Evolutionary conservation across 345 rosid genomes (phyloP).

Genomic region (Iberis pinnata): DNA sequence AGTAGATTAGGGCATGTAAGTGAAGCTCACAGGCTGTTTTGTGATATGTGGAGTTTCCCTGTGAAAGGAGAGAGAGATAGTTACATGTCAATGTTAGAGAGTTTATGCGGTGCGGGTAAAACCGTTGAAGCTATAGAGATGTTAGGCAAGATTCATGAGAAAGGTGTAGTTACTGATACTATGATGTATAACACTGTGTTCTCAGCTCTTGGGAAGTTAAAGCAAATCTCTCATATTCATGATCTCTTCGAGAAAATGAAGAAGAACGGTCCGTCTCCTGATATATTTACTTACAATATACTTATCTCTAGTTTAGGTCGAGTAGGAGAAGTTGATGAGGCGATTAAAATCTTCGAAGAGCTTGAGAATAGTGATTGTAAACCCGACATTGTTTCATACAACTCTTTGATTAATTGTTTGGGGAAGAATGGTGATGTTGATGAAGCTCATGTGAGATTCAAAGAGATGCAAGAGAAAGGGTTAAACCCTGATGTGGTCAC

Average conservation of each 20-base stretch:
- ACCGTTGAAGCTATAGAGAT: constrained; percentile 74
- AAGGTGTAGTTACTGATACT: constrained; percentile 56
- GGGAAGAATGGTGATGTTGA: constrained; percentile 91
- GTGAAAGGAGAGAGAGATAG: constrained; percentile 74
- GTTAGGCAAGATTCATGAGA: constrained; percentile 58
- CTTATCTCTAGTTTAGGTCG: constrained; percentile 77
- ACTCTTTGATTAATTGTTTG: constrained; percentile 78
- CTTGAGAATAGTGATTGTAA: constrained; percentile 60
- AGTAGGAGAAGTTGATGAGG: constrained; percentile 60
- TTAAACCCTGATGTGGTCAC: constrained; percentile 86
- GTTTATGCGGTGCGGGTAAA: constrained; percentile 64
- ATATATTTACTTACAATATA: constrained; percentile 72
- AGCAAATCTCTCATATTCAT: constrained; percentile 56
- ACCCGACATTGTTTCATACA: constrained; percentile 77
- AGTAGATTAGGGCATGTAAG: constrained; percentile 67
- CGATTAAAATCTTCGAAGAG: constrained; percentile 69
- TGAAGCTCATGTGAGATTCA: constrained; percentile 87
- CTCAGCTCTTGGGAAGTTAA: constrained; percentile 62
- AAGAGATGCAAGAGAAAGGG: constrained; percentile 89
- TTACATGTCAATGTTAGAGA: constrained; percentile 62
- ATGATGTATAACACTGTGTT: constrained; percentile 70
- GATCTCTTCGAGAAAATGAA: constrained; percentile 81
- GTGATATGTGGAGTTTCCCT: constrained; percentile 84
- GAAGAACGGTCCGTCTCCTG: constrained; percentile 60
- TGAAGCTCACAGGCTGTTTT: constrained; percentile 79